A percentile compares a stretch with the other conserved stretches of the same genome.
These are phyloP conservation scores for Lepidium sativum DNA, from an alignment of 345 rosid species.

Conservation along the genomic window DNA sequence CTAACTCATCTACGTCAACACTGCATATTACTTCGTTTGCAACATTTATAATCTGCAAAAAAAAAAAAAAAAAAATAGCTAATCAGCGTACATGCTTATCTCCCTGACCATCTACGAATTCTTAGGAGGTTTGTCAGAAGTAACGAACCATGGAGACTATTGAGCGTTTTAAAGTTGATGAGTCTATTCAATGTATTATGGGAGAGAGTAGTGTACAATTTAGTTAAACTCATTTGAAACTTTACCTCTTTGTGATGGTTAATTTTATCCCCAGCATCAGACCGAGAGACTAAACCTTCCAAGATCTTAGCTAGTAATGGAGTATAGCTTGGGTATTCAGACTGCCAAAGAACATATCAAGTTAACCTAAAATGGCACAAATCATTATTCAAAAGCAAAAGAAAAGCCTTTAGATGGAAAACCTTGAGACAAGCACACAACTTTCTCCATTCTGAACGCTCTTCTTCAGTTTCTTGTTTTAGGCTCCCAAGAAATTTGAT, in stretches of 20 bases:
- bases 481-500: slow-evolving; percentile 64
- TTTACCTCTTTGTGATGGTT: slow-evolving; percentile 58
- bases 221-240: neutral
- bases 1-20: slow-evolving; percentile 69
- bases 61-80: slow-evolving; percentile 3
- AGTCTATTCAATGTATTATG: neutral
- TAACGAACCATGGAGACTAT: neutral
- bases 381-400: neutral
- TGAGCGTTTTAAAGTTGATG: neutral
- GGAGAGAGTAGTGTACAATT: neutral
- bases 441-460: slow-evolving; percentile 67
- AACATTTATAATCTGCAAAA: slow-evolving; percentile 55
- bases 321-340: slow-evolving; percentile 69
- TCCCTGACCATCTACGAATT: neutral
- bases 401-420: slow-evolving; percentile 1
- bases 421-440: slow-evolving; percentile 68
- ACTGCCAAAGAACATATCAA: slow-evolving; percentile 40
- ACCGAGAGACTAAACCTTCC: slow-evolving; percentile 65
- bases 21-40: slow-evolving; percentile 74
- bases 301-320: slow-evolving; percentile 78
- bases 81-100: neutral
- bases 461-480: slow-evolving; percentile 74
- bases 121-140: neutral
- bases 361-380: slow-evolving; percentile 11
- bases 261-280: slow-evolving; percentile 56